Base-by-base conservation (phyloP, 805 yeast species). In the Nakazawaea populi region DNA sequence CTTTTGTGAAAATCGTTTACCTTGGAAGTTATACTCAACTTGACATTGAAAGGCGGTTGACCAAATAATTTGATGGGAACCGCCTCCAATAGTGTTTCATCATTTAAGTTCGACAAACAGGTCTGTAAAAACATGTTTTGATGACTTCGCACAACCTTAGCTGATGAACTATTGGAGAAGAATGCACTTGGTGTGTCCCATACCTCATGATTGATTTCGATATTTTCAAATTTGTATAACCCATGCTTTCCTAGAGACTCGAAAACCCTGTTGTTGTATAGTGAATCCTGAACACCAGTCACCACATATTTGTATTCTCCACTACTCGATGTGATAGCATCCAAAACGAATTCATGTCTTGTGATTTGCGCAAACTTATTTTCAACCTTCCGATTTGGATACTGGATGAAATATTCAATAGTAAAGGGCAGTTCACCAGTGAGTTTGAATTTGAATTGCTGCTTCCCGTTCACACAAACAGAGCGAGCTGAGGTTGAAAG, bases 241-340 rank as follows among this genome's bases (percentile, higher is more conserved):
- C 56, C 47, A 11, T 45, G 46, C 55, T 58, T 38, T 59, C 58
- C 48, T n/a, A 66, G 54, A 7, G 60, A 56, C 9, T 60, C 56
- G 32, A 71, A 52, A 50, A 71, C 72, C 51, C 66, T 64, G 59
- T 60, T 75, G 51, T 71, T 66, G 60, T 88, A 91, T 28, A 80
- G 67, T 0, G 81, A 67, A 62, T 91, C 97, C 55, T 76, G 82
- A 1, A 91, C 69, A 2, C 79, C 81, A 32, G 70, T 77, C 59
- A 91, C 79, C 6, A 64, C 65, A 57, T 87, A 85, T 45, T 72
- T 74, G 62, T 85, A 86, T 12, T 65, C 69, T 3, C 97, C 97
- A 49, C 77, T 62, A 28, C 61, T 61, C 4, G 60, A 58, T 0
- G 81, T 69, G 8, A 71, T 71, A 52, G 77, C 62, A 14, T 69